Percentiles rank a stretch among this genome's conserved stretches.
Conservation (phyloP, 306 rosid genomes). For the Pterocarpus santalinus region DNA sequence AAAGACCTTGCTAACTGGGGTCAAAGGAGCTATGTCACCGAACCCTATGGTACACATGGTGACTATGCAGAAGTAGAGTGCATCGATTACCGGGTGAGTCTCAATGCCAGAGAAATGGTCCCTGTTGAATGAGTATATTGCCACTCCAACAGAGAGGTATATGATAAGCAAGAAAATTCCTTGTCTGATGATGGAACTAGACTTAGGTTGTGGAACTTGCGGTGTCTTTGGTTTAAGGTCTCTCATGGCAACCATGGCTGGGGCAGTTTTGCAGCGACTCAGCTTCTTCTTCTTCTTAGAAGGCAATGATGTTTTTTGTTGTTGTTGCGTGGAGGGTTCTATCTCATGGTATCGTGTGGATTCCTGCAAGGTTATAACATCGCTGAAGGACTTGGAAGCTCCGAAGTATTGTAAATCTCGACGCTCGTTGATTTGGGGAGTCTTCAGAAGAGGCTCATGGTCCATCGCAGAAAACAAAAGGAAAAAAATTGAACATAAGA, state of each 20-base stretch:
- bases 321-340: conserved; percentile 21
- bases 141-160: conserved; percentile 71
- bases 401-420: conserved; percentile 42
- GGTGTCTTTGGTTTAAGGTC: conserved; percentile 55
- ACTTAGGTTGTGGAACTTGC: conserved; percentile 59
- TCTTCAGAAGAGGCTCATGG: conserved; percentile 50
- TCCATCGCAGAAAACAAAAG: conserved; percentile 54
- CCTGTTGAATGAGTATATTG: conserved; percentile 71
- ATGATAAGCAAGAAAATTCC: conserved; percentile 62
- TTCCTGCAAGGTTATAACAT: conserved; percentile 43
- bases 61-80: conserved; percentile 83
- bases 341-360: conserved; percentile 40
- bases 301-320: neutral
- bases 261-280: conserved; percentile 80
- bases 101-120: conserved; percentile 69
- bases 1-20: conserved; percentile 66
- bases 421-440: conserved; percentile 43
- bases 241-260: conserved; percentile 66
- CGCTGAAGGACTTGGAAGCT: conserved; percentile 52
- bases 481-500: neutral
- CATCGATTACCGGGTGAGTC: conserved; percentile 80
- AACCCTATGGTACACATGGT: conserved; percentile 92
- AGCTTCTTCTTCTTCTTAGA: conserved; percentile 53
- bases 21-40: conserved; percentile 78
- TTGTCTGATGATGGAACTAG: conserved; percentile 69